Evolutionary conservation across 257 asterid species (phyloP), one percentile per base, ranked within the genome.

Genomic region (Orobanche coerulescens): DNA sequence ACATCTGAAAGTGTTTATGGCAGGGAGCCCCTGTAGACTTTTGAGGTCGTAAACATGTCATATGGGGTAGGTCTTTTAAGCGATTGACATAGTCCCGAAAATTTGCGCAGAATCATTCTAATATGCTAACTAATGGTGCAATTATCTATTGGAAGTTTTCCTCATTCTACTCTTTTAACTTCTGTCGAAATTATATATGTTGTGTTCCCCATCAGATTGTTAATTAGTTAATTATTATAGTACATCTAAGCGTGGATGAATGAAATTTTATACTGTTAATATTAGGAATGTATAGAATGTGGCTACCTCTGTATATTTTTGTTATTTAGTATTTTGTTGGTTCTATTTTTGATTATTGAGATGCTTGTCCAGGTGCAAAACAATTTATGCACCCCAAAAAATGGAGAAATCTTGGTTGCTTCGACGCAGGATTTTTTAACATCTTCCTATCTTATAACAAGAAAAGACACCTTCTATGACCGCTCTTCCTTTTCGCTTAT

Each of bases 371-470:
- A 92, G 98, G 98, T 92, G 69, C 98, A 92, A 73, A 88, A 88
- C 81, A 92, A 92, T 75, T 82, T 92, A 62, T 92, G 98, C 81
- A 92, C 98, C 64, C 98, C 98, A 18, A 92, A 92, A 76, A 92
- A 83, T 77, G 98, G 98, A 49, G 97, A 92, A 78, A 86, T 92
- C 65, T 86, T 92, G 95, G 98, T 92, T 70, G 98, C 98, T 65
- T 92, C 98, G 9, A 92, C 98, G 4, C 98, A 92, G 56, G 98
- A 92, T 79, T 92, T 92, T 80, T 74, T 92, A 49, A 92, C 98
- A n/a, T 84, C 98, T 30, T 92, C 98, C 52, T 92, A 70, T 75
- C 95, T 92, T 72, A 82, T 92, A 71, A 92, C 98, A 36, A 81
- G 98, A 79, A 92, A 88, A 74, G 98, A 92, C 79, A 86, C 98